Evolutionary conservation across 169 alveolate species (phyloP), one percentile per base, ranked within the genome.

Genomic region (Eimeria mitis): DNA sequence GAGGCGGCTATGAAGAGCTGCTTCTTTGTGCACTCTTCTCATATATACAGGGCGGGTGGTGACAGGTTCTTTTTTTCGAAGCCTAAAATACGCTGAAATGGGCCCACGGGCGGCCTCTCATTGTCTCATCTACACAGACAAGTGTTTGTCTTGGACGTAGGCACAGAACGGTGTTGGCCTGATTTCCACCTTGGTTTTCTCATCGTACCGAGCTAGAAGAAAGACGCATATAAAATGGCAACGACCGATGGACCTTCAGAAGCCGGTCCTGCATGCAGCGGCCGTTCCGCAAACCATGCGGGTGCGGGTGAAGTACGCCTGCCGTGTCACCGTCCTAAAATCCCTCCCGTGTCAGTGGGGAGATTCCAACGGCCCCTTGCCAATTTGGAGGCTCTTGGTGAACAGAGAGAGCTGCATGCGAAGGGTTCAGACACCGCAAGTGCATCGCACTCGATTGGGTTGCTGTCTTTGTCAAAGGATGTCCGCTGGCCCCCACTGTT

Each of bases 401-500:
- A 63, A 52, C 37, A 47, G 42, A 61, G 7, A n/a, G 65, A 49
- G 40, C 54, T n/a, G n/a, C 81, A 85, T 11, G 49, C 47, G n/a
- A 59, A 59, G 59, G 37, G 42, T 84, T n/a, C 63, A 63, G 81
- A 44, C 59, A 14, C 21, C 37, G 31, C 79, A 21, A 44, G 31
- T 47, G 44, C 34, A 23, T 23, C 42, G 34, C n/a, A 42, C 28
- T 40, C 63, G 5, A 6, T 63, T 59, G 92, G 79, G 56, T 47
- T 85, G 49, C 79, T 61, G n/a, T 59, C 92, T 23, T 37, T 85
- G 92, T 49, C 79, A 40, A 56, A 37, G 59, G 81, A 49, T 31
- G 81, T 61, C 42, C 81, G 63, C n/a, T 52, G 92, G 92, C 92
- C 78, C 42, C 92, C 76, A 44, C 7, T 61, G 37, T 34, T 85